These are phyloP conservation scores for Cubamyces sp. DNA, from an alignment of 768 basidiomycete genomes.

Conservation along the genomic window DNA sequence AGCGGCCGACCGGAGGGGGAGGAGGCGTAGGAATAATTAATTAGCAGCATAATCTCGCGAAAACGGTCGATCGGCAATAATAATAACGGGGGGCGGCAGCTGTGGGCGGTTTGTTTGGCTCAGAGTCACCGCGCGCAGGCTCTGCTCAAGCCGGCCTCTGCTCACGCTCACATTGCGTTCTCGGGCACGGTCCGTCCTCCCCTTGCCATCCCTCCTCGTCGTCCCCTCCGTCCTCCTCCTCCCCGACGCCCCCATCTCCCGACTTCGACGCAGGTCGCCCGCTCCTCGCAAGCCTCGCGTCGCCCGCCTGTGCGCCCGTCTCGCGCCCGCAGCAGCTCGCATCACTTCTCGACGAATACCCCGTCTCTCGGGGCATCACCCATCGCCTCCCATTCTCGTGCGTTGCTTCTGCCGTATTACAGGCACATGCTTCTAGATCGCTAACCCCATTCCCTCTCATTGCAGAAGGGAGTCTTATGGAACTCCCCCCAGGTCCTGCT, in stretches of 20 bases:
- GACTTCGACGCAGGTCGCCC: constrained; percentile 1
- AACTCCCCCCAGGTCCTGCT: constrained; percentile 39
- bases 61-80: constrained; percentile 28
- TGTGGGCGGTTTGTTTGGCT: constrained; percentile 27
- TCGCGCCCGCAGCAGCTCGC: constrained; percentile 3
- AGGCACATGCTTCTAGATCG: constrained; percentile 6
- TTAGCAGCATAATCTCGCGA: constrained; percentile 14
- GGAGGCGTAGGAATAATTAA: constrained; percentile 23
- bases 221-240: constrained; percentile 18
- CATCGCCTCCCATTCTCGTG: constrained; percentile 23
- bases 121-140: neutral
- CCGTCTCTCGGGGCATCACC: constrained; percentile 20
- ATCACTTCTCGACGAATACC: constrained; percentile 8
- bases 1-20: constrained; percentile 15
- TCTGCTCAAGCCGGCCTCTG: too few relatives aligned
- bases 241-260: constrained; percentile 6
- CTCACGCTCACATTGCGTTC: constrained; percentile 9
- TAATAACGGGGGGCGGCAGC: constrained; percentile 18
- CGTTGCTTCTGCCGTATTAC: constrained; percentile 16
- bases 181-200: constrained; percentile 31
- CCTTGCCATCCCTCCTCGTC: constrained; percentile 23
- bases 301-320: neutral
- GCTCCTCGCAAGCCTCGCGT: neutral
- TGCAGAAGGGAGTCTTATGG: constrained; percentile 35
- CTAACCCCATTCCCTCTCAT: constrained; percentile 1